phyloP scores from a whole-genome alignment of 1,284 basidiomycete genomes.

The Exobasidium cylindrosporum region DNA sequence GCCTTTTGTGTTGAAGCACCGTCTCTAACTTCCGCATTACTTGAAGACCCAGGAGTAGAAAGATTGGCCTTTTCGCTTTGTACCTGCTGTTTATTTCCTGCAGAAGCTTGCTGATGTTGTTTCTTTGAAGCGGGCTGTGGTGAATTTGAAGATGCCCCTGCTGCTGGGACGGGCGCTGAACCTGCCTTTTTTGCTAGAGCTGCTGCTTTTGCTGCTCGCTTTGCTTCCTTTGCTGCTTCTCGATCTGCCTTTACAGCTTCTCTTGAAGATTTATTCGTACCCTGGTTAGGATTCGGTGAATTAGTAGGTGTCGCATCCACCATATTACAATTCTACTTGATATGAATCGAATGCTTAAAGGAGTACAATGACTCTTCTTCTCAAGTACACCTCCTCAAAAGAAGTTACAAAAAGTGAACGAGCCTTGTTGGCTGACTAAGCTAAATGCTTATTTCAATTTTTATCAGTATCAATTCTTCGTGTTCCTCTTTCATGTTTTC shows the following conservation, averaged over 20 bases:
- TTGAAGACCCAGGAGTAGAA: too few species aligned
- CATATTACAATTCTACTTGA: too few species aligned
- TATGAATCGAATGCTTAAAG: too few species aligned
- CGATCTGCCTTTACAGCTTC: slow-evolving; percentile 5
- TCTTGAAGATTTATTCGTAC: neutral
- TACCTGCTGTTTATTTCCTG: neutral
- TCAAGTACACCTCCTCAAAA: too few species aligned
- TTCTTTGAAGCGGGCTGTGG: neutral
- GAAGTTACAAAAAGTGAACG: too few species aligned
- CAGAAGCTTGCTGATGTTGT: neutral
- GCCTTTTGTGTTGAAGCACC: slow-evolving; percentile 1
- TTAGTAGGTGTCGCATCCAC: too few species aligned
- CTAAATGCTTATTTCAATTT: too few species aligned
- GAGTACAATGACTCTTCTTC: too few species aligned
- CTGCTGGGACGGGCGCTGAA: neutral
- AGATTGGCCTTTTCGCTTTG: neutral
- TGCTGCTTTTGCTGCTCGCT: slow-evolving; percentile 15
- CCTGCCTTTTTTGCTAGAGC: slow-evolving; percentile 1
- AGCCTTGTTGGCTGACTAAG: too few species aligned
- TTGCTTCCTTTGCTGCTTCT: slow-evolving; percentile 19
- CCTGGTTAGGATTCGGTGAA: too few species aligned
- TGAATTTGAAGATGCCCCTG: neutral
- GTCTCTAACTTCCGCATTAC: neutral
- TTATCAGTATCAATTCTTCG: too few species aligned
- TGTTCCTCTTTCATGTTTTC: too few species aligned